phyloP scores from a whole-genome alignment of 805 yeast species.

The Wickerhamomyces mucosus region DNA sequence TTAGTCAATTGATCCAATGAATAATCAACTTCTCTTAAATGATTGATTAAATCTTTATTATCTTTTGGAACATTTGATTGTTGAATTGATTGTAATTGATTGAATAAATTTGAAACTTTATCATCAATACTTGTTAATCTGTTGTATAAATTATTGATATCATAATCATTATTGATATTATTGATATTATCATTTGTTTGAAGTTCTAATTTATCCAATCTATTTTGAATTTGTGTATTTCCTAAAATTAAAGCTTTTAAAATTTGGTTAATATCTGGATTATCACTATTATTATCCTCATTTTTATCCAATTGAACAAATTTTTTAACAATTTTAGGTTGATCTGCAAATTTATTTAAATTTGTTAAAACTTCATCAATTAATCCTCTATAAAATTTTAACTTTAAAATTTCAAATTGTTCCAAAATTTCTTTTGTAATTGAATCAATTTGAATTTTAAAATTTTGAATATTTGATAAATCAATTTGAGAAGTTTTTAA shows the following conservation, averaged over 20 bases:
- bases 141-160: no score
- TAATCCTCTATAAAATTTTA: constrained; percentile 45
- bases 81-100: no score
- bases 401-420: constrained; percentile 53
- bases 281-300: no score
- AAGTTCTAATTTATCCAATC: no score
- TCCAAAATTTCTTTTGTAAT: constrained; percentile 44
- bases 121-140: no score
- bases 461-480: constrained; percentile 24
- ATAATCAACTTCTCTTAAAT: constrained; percentile 18
- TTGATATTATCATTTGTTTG: no score
- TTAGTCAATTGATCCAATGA: constrained; percentile 12
- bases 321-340: constrained; percentile 36
- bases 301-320: constrained; percentile 26
- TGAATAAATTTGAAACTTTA: no score
- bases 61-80: no score
- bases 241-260: no score
- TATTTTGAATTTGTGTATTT: no score
- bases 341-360: constrained; percentile 37
- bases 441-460: constrained; percentile 39
- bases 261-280: no score
- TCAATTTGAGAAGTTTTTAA: constrained; percentile 50
- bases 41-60: constrained; percentile 13
- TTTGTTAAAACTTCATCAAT: constrained; percentile 49
- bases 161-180: no score